These are phyloP conservation scores for Penicillium sclerotiorum DNA, from an alignment of 2,329 filamentous ascomycete species.

Conservation along the genomic window DNA sequence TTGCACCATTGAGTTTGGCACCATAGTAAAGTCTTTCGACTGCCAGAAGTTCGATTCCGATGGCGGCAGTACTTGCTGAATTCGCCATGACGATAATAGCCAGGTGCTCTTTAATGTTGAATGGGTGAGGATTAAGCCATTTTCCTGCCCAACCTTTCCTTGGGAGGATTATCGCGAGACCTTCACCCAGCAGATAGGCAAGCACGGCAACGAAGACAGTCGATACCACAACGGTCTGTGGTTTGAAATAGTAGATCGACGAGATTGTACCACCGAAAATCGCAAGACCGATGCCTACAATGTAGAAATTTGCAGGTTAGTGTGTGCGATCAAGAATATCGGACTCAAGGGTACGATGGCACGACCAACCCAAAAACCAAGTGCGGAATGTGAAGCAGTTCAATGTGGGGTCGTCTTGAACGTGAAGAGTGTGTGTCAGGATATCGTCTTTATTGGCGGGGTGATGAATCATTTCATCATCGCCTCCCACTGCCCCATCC, in stretches of 20 bases:
- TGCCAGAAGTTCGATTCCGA: constrained; percentile 46
- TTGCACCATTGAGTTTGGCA: constrained; percentile 41
- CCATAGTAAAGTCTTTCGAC: constrained; percentile 53
- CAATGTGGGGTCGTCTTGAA: constrained; percentile 42
- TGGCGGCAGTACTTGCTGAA: constrained; percentile 37
- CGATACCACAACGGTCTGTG: constrained; percentile 49
- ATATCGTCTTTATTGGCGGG: constrained; percentile 3
- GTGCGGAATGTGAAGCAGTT: constrained; percentile 44
- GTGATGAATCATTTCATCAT: not conserved
- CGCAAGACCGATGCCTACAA: constrained; percentile 35
- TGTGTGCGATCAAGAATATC: not conserved
- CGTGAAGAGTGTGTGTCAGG: constrained; percentile 9
- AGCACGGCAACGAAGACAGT: constrained; percentile 51
- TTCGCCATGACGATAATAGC: constrained; percentile 48
- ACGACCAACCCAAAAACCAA: constrained; percentile 38
- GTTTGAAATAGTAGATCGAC: constrained; percentile 54
- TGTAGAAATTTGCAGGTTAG: not conserved
- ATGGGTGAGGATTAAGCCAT: constrained; percentile 45
- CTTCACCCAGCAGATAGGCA: constrained; percentile 47
- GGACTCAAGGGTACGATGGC: not conserved
- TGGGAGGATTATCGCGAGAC: constrained; percentile 42
- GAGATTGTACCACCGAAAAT: constrained; percentile 44
- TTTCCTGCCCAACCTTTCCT: constrained; percentile 35
- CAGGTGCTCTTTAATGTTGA: constrained; percentile 41
- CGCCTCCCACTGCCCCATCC: not conserved